These are phyloP conservation scores for Stachybotrys chartarum DNA, from an alignment of 2,329 filamentous ascomycete species.

Conservation along the genomic window DNA sequence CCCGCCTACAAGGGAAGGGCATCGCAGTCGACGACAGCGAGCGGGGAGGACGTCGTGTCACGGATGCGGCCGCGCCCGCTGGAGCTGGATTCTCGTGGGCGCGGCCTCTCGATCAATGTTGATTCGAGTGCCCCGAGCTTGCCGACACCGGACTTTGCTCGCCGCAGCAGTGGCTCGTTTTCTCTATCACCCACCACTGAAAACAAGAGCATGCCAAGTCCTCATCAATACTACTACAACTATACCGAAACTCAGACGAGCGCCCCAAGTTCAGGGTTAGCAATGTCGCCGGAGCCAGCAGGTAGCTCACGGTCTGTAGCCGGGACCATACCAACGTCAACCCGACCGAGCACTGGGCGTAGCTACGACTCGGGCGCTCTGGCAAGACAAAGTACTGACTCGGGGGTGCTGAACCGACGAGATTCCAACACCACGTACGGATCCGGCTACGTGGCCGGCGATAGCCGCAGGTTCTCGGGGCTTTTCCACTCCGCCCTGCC, in stretches of 20 bases:
- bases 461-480: conserved; percentile 58
- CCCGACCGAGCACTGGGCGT: conserved; percentile 52
- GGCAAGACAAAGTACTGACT: conserved; percentile 46
- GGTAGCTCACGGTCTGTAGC: conserved; percentile 41
- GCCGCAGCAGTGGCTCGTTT: conserved; percentile 60
- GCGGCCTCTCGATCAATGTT: conserved; percentile 55
- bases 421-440: conserved; percentile 51
- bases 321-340: conserved; percentile 27
- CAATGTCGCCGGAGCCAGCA: conserved; percentile 47
- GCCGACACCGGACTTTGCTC: conserved; percentile 59
- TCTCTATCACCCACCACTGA: conserved; percentile 46
- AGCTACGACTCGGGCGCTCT: conserved; percentile 49
- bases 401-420: conserved; percentile 34
- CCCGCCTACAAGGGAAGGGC: conserved; percentile 55
- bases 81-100: conserved; percentile 43
- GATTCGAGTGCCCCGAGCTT: conserved; percentile 52
- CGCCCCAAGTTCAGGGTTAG: conserved; percentile 52
- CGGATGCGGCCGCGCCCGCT: conserved; percentile 41
- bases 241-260: conserved; percentile 28
- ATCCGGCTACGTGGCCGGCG: conserved; percentile 37
- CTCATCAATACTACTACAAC: conserved; percentile 50
- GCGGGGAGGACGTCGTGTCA: conserved; percentile 41
- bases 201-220: conserved; percentile 32
- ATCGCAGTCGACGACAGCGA: conserved; percentile 52
- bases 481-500: conserved; percentile 86